Evolutionary conservation across 2,329 filamentous ascomycete genomes (phyloP), one percentile per base, ranked within the genome.

Genomic region (Nemania sp.): DNA sequence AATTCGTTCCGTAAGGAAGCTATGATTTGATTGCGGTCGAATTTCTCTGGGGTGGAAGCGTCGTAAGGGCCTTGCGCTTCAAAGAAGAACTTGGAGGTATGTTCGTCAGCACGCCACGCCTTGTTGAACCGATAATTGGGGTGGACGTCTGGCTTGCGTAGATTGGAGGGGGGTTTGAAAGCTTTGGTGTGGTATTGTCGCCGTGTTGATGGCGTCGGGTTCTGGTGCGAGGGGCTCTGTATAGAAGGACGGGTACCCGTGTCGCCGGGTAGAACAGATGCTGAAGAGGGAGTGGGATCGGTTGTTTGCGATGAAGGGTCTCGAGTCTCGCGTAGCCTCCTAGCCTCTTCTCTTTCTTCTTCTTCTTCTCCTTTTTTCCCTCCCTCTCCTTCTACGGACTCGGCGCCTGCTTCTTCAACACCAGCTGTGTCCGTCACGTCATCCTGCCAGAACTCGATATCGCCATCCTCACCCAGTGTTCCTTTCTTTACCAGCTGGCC

Each of bases 371-470:
- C 26, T 35, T 45, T n/a, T n/a, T n/a, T n/a, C n/a, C n/a, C 26
- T 41, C 6, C 27, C 35, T 35, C 55, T 20, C n/a, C 52, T 24
- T 58, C 41, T 5, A 6, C 35, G 13, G 49, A 27, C 15, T 53
- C 49, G 20, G 32, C 22, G 22, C n/a, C 45, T 27, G 68, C 57
- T 18, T 70, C 62, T 24, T 35, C 60, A n/a, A 20, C 20, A 32
- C 35, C 52, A 8, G 58, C 20, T 13, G 51, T 8, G n/a, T 62
- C 67, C 20, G 45, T 20, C 2, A 82, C 81, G 18, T 90, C 89
- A 72, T 97, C 93, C 32, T 92, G 91, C 91, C 94, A 97, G 73
- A 98, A 96, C 79, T 98, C 95, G 55, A 98, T 82, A 77, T 97
- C 92, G n/a, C 93, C 93, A 72, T 94, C 90, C 72, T 89, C 88